A percentile compares a stretch with the other conserved stretches of the same genome.
phyloP scores from a whole-genome alignment of 1,284 basidiomycete genomes.

The Cryptococcus sp. region DNA sequence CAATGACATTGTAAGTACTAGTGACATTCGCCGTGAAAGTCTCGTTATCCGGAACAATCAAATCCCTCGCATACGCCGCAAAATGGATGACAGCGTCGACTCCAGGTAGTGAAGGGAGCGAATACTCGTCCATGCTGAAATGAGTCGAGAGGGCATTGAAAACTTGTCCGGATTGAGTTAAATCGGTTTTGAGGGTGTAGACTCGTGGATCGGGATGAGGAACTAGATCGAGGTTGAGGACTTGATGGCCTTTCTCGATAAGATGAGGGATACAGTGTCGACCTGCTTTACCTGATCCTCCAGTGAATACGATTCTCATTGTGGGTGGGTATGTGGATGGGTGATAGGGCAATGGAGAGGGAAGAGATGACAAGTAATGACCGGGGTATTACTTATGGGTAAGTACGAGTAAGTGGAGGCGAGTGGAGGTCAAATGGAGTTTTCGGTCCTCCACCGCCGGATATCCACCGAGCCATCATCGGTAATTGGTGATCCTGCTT shows the following conservation, averaged over 20 bases:
- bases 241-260: slow-evolving; percentile 30
- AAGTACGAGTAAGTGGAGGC: too few species aligned
- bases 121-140: slow-evolving; percentile 32
- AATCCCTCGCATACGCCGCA: slow-evolving; percentile 35
- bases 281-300: slow-evolving; percentile 40
- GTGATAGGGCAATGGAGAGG: neutral
- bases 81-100: slow-evolving; percentile 37
- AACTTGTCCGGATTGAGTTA: slow-evolving; percentile 36
- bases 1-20: slow-evolving; percentile 39
- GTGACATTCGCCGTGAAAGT: slow-evolving; percentile 28
- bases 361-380: neutral
- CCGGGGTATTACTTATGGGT: too few species aligned
- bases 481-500: too few species aligned
- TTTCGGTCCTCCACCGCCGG: too few species aligned
- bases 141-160: slow-evolving; percentile 35
- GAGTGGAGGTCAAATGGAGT: too few species aligned
- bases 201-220: slow-evolving; percentile 32
- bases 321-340: neutral
- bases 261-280: slow-evolving; percentile 38
- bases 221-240: slow-evolving; percentile 38
- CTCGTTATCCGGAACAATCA: slow-evolving; percentile 35
- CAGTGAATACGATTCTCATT: slow-evolving; percentile 37
- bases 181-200: slow-evolving; percentile 36
- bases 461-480: too few species aligned
- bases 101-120: slow-evolving; percentile 11